Conservation (phyloP, 805 yeast species). For the Tanozyma kutaoensis region DNA sequence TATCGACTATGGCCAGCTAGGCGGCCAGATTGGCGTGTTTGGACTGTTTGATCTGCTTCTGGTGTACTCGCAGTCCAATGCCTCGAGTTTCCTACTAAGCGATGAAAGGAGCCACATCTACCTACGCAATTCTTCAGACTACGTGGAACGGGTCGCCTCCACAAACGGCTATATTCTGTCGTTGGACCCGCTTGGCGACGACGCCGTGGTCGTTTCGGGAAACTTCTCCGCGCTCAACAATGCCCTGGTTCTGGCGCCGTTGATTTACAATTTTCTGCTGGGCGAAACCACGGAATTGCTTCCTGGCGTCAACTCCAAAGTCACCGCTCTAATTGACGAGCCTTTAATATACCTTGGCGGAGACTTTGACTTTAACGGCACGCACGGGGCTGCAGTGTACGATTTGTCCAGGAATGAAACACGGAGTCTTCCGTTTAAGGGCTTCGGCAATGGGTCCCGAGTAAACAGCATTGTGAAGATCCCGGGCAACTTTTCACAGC, state of each 20-base stretch:
- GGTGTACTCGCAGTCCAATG: constrained; percentile 5
- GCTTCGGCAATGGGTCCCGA: constrained; percentile 48
- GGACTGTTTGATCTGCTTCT: constrained; percentile 8
- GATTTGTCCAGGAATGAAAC: constrained; percentile 30
- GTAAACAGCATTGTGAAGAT: constrained; percentile 52
- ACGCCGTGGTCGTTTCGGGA: constrained; percentile 20
- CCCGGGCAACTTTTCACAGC: constrained; percentile 14
- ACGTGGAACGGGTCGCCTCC: too few species aligned
- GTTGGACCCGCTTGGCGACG: constrained; percentile 2
- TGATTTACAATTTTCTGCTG: constrained; percentile 19
- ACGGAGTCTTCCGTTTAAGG: constrained; percentile 51
- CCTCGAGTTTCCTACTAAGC: constrained; percentile 1
- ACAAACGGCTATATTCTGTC: too few species aligned
- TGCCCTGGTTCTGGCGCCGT: constrained; percentile 13
- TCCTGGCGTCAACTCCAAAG: constrained; percentile 9
- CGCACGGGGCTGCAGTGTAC: constrained; percentile 54
- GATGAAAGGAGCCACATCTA: too few species aligned
- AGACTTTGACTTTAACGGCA: constrained; percentile 37
- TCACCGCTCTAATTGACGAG: constrained; percentile 25
- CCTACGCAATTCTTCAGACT: too few species aligned
- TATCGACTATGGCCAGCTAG: constrained; percentile 5
- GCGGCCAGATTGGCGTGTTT: constrained; percentile 6
- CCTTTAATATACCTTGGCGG: constrained; percentile 72
- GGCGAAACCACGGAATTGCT: constrained; percentile 11
- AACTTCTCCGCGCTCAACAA: constrained; percentile 21